Base-by-base conservation (phyloP, 805 yeast species). In the Yamadazyma kitorensis region DNA sequence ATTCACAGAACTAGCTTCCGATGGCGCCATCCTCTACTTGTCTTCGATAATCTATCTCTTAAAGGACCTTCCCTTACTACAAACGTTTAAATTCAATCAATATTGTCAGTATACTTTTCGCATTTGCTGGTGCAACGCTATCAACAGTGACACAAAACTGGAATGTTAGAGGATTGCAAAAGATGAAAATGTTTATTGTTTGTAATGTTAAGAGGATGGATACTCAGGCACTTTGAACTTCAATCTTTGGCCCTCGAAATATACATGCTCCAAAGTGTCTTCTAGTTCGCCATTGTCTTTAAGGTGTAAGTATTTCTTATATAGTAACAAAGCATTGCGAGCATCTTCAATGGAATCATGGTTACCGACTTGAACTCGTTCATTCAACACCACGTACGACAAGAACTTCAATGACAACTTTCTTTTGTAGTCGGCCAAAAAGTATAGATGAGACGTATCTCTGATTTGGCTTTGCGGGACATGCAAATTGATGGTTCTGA, bases 291-390 rank as follows among this genome's bases (percentile, higher is more conserved):
- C 91, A 0, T 59, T 55, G 3, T 65, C 70, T 33, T 66, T 63
- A 43, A 91, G 67, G 43, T 82, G 80, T 49, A 75, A 58, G 51
- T 86, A 91, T 49, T 77, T 79, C 41, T 77, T 75, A 62, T 86
- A 94, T 22, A 93, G 62, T 28, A 75, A 58, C 47, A 93, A 68
- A 0, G 99, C 98, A 8, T 94, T 82, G 37, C 70, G 65, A 0
- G 99, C 97, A 64, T 93, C 99, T 52, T 93, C 98, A 28, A 93
- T 88, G 1, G 98, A 91, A 55, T 94, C 98, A 59, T 93, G 99
- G 52, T 91, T 91, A 2, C 93, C 95, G 3, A 78, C 79, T 56
- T 93, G 99, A 20, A 94, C 95, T 31, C 78, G 73, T 41, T 78
- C 80, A 21, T 74, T 74, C 34, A 93, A 66, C 29, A 91, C 68